Evolutionary conservation across 2,329 filamentous ascomycete genomes (phyloP), one percentile per base, ranked within the genome.

Genomic region (Tolypocladium endophyticum): DNA sequence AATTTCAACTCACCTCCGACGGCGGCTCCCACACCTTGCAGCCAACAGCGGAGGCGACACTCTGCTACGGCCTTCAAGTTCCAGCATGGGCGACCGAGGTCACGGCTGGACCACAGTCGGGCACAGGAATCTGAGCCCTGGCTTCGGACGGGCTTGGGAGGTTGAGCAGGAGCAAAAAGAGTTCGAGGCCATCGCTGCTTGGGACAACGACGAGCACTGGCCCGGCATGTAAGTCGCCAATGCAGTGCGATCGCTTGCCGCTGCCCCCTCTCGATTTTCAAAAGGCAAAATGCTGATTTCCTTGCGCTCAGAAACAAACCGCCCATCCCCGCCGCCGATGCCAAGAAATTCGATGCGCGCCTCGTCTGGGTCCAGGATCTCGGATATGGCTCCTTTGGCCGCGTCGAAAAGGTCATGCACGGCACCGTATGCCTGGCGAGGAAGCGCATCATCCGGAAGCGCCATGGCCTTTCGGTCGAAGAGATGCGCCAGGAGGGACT

Each of bases 401-500:
- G 72, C 41, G 79, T 80, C 33, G 73, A 79, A 61, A 74, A 76
- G 59, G 73, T 79, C 28, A 70, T 68, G 5, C 74, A 74, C 60
- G 71, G 69, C 20, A 68, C 70, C 11, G 75, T 81, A 55, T 74
- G 70, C 55, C 71, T 80, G 59, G 77, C 78, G 6, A 69, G 77
- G 45, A 81, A 81, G 67, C 73, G 73, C 64, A 75, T 78, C 59
- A 61, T 66, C 36, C 71, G 70, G 16, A 65, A 70, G 7, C 72
- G 74, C 23, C 69, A 30, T 18, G 14, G 70, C 23, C 68, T 72
- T 45, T 72, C 71, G 5, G 71, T 80, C 18, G 72, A 78, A 12
- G 69, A 72, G 56, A 66, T 80, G 55, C 73, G 76, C 53, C 73
- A 76, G 61, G 77, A 81, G 66, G 76, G 76, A 35, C 67, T 77